Evolutionary conservation across 257 asterid species (phyloP), one percentile per base, ranked within the genome.

Genomic region (Plantago elongata): DNA sequence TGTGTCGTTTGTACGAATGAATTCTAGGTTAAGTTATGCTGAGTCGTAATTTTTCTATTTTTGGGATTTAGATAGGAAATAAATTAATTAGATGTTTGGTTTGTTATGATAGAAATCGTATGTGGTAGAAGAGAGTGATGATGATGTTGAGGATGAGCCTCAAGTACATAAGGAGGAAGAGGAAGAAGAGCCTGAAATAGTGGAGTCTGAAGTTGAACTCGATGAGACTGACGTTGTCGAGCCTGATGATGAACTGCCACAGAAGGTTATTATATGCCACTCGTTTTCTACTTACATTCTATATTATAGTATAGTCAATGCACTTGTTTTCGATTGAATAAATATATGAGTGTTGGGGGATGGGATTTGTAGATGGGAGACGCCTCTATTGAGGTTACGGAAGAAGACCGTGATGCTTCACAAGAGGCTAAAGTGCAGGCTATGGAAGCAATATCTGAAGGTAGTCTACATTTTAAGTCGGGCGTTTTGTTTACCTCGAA

Each of bases 361-460:
- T 70, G 51, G 17, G 47, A 64, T 60, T 68, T 72, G 57, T 74
- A 93, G 99, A 89, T 89, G 96, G 99, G 99, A 46, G 97, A 89
- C 61, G 54, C 97, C 11, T 84, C 95, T 4, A 79, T 75, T 22
- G 99, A 87, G 79, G 96, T 93, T 38, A 84, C 81, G 45, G 99
- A 89, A 67, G 97, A 93, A 75, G 71, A 72, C 62, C 90, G 97
- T 29, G 99, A 93, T 79, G 96, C 94, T 70, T 71, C 99, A 66
- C 97, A 89, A 76, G 99, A 85, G 77, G 88, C 92, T 60, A 93
- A 93, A 68, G 78, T 75, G 29, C 84, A 77, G 80, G 99, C 97
- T 61, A 83, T 87, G 85, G 99, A 89, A 75, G 94, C 99, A 60
- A 77, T 89, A 66, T 86, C 92, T 70, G 99, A 93, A 63, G 99